Evolutionary conservation across 208 protist genomes (phyloP).

Genomic region (Endotrypanum monterogeii): DNA sequence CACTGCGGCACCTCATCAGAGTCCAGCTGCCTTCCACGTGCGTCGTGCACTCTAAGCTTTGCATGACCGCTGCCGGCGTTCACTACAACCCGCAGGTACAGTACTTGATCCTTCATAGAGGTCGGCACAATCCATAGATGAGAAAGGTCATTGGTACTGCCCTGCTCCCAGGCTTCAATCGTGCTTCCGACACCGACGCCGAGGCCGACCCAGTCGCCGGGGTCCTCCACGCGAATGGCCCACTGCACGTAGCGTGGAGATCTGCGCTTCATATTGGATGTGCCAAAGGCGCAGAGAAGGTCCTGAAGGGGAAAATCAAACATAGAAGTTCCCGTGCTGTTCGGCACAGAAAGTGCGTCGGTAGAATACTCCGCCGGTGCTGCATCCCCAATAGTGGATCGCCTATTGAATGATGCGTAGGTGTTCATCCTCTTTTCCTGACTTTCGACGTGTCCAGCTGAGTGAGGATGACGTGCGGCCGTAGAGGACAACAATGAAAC

Average conservation of each 20-base stretch:
- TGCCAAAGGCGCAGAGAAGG: conserved; percentile 37
- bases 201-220: conserved; percentile 86
- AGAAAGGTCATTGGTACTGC: conserved; percentile 64
- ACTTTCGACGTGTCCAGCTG: not conserved
- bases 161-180: conserved; percentile 55
- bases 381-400: conserved; percentile 1
- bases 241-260: conserved; percentile 51
- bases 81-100: conserved; percentile 62
- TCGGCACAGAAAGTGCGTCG: conserved; percentile 47
- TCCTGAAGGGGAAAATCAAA: conserved; percentile 72
- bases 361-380: conserved; percentile 15
- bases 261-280: conserved; percentile 21
- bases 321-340: conserved; percentile 71
- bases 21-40: conserved; percentile 64
- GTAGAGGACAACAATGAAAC: too few species aligned
- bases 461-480: too few species aligned
- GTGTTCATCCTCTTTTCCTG: conserved; percentile 9
- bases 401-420: conserved; percentile 3
- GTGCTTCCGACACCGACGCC: conserved; percentile 81
- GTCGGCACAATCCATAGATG: conserved; percentile 85
- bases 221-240: conserved; percentile 70
- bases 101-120: conserved; percentile 29
- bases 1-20: conserved; percentile 82
- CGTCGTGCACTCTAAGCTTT: conserved; percentile 80
- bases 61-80: conserved; percentile 57